Evolutionary conservation across 352 stramenopile species (phyloP).

Genomic region (Phytopythium cucurbitacearum): DNA sequence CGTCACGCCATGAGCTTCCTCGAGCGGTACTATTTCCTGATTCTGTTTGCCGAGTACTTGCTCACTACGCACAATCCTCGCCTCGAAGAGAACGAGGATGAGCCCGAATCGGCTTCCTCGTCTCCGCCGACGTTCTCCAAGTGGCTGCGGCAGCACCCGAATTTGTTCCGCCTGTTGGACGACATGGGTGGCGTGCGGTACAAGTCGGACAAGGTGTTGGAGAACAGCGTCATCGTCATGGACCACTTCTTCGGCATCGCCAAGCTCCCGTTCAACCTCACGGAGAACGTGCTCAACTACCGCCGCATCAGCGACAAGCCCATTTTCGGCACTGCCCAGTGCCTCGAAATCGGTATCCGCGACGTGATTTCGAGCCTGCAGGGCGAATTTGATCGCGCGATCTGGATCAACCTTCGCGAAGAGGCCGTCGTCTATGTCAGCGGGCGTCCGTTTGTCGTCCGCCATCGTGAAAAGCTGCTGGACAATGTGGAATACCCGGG

Average conservation of each 20-base stretch:
- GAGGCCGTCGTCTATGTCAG: constrained; percentile 90
- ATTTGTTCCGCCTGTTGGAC: constrained; percentile 71
- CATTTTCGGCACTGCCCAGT: constrained; percentile 85
- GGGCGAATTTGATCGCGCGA: constrained; percentile 55
- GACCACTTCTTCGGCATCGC: constrained; percentile 87
- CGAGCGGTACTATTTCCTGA: constrained; percentile 86
- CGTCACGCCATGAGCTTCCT: constrained; percentile 85
- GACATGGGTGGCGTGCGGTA: constrained; percentile 77
- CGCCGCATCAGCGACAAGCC: constrained; percentile 72
- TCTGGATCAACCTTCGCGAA: constrained; percentile 90
- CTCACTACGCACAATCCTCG: constrained; percentile 24
- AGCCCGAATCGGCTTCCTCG: constrained; percentile 4
- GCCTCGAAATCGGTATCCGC: constrained; percentile 62
- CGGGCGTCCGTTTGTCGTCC: constrained; percentile 82
- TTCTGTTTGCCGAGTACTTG: constrained; percentile 85
- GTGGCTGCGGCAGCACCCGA: constrained; percentile 72
- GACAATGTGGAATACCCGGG: constrained; percentile 86
- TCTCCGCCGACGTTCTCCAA: constrained; percentile 61
- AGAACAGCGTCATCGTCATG: constrained; percentile 83
- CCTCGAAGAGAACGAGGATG: constrained; percentile 6
- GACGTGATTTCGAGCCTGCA: constrained; percentile 63
- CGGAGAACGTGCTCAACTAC: constrained; percentile 82
- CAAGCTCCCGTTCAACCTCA: constrained; percentile 58
- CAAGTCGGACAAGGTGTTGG: constrained; percentile 76
- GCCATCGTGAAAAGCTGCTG: constrained; percentile 73